Conservation (phyloP, 495 filamentous ascomycete species). For the Penicillium verhagenii region DNA sequence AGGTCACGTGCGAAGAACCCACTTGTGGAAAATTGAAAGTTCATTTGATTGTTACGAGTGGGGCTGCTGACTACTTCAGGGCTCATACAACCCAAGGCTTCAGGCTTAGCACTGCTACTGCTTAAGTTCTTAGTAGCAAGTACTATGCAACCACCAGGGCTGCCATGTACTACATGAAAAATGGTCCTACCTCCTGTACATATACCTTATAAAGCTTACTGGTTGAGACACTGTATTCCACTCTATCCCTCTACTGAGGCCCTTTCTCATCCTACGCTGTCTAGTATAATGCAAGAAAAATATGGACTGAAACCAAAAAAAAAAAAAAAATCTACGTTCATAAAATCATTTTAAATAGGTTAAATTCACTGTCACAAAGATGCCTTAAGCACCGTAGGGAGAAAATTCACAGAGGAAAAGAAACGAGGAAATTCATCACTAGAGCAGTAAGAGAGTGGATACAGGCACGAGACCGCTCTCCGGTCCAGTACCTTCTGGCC, state of each 20-base stretch:
- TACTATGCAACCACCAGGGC: too few relatives aligned
- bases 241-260: too few relatives aligned
- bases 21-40: slow-evolving; percentile 9
- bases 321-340: background rate
- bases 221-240: too few relatives aligned
- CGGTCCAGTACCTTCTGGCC: slow-evolving; percentile 14
- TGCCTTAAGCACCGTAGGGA: slow-evolving; percentile 19
- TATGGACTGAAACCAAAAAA: background rate
- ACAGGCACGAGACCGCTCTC: slow-evolving; percentile 14
- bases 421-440: slow-evolving; percentile 27
- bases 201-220: too few relatives aligned
- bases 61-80: background rate
- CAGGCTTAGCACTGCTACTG: too few relatives aligned
- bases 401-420: slow-evolving; percentile 28
- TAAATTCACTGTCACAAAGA: slow-evolving; percentile 19
- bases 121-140: background rate
- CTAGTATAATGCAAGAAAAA: background rate
- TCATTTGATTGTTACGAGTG: background rate
- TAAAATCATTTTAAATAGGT: slow-evolving; percentile 7
- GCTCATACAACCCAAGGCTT: background rate
- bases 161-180: too few relatives aligned
- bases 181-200: too few relatives aligned
- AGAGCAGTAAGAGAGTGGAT: slow-evolving; percentile 25
- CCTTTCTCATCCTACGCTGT: background rate
- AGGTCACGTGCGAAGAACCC: slow-evolving; percentile 1